Evolutionary conservation across 352 stramenopile genomes (phyloP).

Genomic region (Globisporangium viniferum): DNA sequence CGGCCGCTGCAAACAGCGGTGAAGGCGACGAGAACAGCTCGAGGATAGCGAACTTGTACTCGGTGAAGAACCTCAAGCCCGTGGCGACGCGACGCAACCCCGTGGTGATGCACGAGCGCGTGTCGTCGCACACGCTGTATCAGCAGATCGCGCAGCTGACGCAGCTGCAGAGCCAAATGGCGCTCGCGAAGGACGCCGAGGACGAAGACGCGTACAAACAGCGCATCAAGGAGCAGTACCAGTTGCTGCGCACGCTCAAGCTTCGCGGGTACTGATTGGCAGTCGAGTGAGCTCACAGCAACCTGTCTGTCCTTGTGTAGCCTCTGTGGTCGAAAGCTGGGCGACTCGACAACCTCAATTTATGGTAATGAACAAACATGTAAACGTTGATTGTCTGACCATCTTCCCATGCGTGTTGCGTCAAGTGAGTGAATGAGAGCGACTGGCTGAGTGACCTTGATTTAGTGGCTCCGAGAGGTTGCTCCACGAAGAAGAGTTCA

Average conservation of each 20-base stretch:
- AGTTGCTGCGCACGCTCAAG: conserved; percentile 46
- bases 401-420: not conserved
- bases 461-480: not conserved
- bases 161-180: conserved; percentile 52
- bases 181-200: conserved; percentile 34
- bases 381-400: not conserved
- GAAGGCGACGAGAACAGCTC: conserved; percentile 18
- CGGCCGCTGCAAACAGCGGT: not conserved
- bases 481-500: not conserved
- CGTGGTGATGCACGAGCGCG: conserved; percentile 29
- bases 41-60: conserved; percentile 19
- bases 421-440: not conserved
- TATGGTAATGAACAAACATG: not conserved
- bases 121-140: conserved; percentile 37
- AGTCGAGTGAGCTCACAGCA: not conserved
- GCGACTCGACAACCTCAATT: not conserved
- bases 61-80: conserved; percentile 15
- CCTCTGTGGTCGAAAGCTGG: not conserved
- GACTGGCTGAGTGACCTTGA: not conserved
- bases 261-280: conserved; percentile 21
- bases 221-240: conserved; percentile 62
- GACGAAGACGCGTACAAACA: conserved; percentile 47
- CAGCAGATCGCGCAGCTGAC: conserved; percentile 54
- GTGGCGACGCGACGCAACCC: conserved; percentile 16
- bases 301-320: not conserved